Base-by-base conservation (phyloP, 176 grass and related monocot species). In the Poa pratensis region DNA sequence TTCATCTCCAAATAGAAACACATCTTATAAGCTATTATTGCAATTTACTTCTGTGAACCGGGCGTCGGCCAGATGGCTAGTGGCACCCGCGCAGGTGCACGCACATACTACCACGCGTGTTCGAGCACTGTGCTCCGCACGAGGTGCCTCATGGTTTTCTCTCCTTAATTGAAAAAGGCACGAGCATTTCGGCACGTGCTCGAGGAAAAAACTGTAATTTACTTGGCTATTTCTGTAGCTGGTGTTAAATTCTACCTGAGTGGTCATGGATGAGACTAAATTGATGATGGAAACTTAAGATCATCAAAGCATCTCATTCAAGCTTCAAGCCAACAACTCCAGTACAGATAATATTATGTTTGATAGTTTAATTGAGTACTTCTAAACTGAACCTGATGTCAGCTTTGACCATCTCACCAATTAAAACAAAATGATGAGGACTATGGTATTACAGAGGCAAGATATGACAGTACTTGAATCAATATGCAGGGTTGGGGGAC, bases 281-380 rank as follows among this genome's bases (percentile, higher is more conserved):
- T 80, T 18, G 65, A 43, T 54, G 2, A 64, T 18, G 9, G 54
- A 13, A 39, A 68, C 35, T 15, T 49, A 17, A 20, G 20, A 48
- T 37, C 35, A 67, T 55, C 51, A 30, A 79, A 80, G 15, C 9
- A 39, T 80, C 34, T 90, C 19, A 57, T 16, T 54, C 19, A 43
- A 48, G n/a, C 19, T 59, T 7, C 17, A 48, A 34, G n/a, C 9
- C 40, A 26, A 83, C 32, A 32, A 88, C 20, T 71, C 9, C 50
- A 11, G 18, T 37, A 71, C 18, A 42, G 60, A 69, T 57, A 78
- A 30, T 78, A 23, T 9, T 55, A 17, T 23, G 9, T 16, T 28
- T 26, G 24, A 27, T 27, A 62, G 59, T 62, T 12, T 26, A 61
- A n/a, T 75, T 30, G 28, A 72, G 14, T 28, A 5, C 8, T 65